phyloP scores from a whole-genome alignment of 2,329 filamentous ascomycete genomes.

The Magnaporthales sp. region DNA sequence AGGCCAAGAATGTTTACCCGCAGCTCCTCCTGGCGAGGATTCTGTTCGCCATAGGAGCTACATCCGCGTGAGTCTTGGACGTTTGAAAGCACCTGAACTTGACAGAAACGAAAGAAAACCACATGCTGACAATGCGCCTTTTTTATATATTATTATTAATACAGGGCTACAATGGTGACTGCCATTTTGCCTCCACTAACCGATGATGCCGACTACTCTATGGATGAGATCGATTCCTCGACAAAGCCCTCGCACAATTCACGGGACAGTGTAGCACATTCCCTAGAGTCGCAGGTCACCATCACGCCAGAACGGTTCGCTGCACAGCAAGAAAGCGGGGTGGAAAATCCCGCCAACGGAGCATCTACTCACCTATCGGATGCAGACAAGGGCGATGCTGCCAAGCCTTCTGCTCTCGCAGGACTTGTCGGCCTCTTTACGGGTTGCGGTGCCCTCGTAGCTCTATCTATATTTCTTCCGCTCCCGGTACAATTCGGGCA shows the following conservation, averaged over 20 bases:
- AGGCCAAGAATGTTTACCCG: conserved; percentile 80
- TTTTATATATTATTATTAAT: background rate
- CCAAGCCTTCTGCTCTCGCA: conserved; percentile 57
- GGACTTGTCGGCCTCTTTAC: conserved; percentile 90
- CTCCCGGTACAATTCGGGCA: conserved; percentile 72
- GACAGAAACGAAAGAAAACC: too few species aligned
- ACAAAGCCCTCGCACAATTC: conserved; percentile 29
- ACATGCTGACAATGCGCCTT: background rate
- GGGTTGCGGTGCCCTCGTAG: conserved; percentile 81
- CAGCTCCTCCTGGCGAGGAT: conserved; percentile 77
- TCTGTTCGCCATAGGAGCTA: conserved; percentile 82
- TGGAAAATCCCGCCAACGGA: background rate
- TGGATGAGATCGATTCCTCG: conserved; percentile 7
- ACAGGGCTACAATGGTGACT: conserved; percentile 85
- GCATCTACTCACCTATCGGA: conserved; percentile 1
- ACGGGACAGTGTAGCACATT: conserved; percentile 54
- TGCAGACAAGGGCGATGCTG: conserved; percentile 17
- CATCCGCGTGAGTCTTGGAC: conserved; percentile 57
- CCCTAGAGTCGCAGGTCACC: conserved; percentile 64
- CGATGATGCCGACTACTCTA: conserved; percentile 30
- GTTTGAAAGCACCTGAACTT: too few species aligned
- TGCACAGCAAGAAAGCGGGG: conserved; percentile 8
- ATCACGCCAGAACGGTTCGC: conserved; percentile 59
- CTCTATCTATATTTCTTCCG: conserved; percentile 74
- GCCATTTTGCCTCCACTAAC: conserved; percentile 74